Percentiles rank a stretch among this genome's conserved stretches.
These are phyloP conservation scores for Trichoderma citrinoviride DNA, from an alignment of 2,329 filamentous ascomycete genomes.

Conservation along the genomic window DNA sequence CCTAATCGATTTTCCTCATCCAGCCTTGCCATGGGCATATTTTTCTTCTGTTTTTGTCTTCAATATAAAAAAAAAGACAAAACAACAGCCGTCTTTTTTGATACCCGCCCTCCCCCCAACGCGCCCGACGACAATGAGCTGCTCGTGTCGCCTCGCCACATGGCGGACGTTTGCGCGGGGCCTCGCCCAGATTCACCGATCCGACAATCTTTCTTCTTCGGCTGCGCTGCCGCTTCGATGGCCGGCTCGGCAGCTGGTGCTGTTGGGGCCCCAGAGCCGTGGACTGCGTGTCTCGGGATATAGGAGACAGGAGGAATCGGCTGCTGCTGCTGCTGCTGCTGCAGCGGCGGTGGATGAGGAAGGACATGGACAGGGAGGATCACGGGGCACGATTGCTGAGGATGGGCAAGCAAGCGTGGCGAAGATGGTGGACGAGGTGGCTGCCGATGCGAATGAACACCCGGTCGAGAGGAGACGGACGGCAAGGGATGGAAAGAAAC, in stretches of 20 bases:
- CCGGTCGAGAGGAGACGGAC: neutral
- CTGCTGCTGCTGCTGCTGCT: no score
- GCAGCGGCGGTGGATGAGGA: constrained; percentile 9
- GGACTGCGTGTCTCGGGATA: constrained; percentile 27
- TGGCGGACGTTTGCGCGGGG: constrained; percentile 49
- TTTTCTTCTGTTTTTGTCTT: neutral
- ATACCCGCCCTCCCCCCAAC: neutral
- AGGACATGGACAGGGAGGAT: constrained; percentile 22
- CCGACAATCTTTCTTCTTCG: constrained; percentile 26
- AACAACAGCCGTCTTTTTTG: neutral
- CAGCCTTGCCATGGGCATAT: constrained; percentile 1
- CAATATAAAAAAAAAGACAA: neutral
- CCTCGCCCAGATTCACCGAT: constrained; percentile 41
- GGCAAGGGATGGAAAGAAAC: neutral
- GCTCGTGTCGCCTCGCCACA: constrained; percentile 46
- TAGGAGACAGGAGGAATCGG: constrained; percentile 25
- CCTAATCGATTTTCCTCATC: constrained; percentile 10
- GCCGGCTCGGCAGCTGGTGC: neutral
- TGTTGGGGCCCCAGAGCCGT: constrained; percentile 28
- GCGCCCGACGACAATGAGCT: constrained; percentile 40
- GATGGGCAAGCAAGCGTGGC: neutral
- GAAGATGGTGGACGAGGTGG: neutral
- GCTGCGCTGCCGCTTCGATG: neutral
- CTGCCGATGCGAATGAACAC: neutral
- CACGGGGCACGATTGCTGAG: neutral